Conservation (phyloP, 805 yeast species). For the Yamadazyma scolyti region DNA sequence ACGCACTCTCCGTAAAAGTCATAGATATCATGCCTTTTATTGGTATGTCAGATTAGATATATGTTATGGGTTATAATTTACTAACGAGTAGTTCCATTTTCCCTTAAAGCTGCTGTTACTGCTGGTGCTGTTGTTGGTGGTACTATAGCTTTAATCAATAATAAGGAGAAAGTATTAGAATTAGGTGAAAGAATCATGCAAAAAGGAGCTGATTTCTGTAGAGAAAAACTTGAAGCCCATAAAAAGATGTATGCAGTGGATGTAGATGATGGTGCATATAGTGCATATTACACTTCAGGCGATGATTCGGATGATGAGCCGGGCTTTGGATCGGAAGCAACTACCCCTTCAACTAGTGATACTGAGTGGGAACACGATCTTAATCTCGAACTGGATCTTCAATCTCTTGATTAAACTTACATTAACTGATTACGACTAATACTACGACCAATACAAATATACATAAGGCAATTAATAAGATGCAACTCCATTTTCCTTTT, state of each 20-base stretch:
- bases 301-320: constrained; percentile 3
- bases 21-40: constrained; percentile 9
- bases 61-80: background rate
- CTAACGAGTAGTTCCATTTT: constrained; percentile 26
- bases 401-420: constrained; percentile 5
- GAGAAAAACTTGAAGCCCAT: constrained; percentile 8
- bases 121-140: constrained; percentile 33
- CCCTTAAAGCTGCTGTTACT: constrained; percentile 29
- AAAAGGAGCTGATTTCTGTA: constrained; percentile 28
- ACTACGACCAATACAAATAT: constrained; percentile 58
- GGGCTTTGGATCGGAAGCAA: constrained; percentile 3
- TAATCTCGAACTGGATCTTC: constrained; percentile 6
- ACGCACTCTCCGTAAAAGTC: too few species aligned
- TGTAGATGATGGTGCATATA: constrained; percentile 6
- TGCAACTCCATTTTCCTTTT: constrained; percentile 72
- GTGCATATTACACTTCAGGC: constrained; percentile 4
- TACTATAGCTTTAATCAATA: constrained; percentile 25
- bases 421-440: constrained; percentile 47
- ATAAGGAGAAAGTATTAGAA: constrained; percentile 26
- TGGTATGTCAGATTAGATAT: constrained; percentile 3
- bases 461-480: constrained; percentile 54
- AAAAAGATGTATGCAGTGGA: constrained; percentile 8
- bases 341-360: constrained; percentile 8
- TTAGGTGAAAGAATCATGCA: constrained; percentile 24
- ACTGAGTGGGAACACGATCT: constrained; percentile 9